phyloP scores from a whole-genome alignment of 1,284 basidiomycete species.

The Apiotrichum gracile region DNA sequence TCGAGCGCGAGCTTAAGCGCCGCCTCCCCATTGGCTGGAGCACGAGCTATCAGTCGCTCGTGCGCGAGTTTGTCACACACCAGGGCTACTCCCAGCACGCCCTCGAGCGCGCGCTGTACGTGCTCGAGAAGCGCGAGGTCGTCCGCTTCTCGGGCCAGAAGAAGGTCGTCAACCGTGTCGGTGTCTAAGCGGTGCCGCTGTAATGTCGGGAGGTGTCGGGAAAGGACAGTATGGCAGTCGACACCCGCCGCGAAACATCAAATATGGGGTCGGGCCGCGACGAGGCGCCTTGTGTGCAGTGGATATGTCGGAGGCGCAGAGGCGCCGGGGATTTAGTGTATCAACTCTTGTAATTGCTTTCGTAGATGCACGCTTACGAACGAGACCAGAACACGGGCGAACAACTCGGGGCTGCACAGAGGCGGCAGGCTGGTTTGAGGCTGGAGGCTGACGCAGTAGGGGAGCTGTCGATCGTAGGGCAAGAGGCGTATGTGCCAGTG shows the following conservation, averaged over 20 bases:
- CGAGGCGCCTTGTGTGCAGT: too few species aligned
- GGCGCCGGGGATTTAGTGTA: not conserved
- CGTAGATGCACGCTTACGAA: slow-evolving; percentile 3
- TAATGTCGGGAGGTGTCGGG: too few species aligned
- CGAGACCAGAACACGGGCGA: too few species aligned
- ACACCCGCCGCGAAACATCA: too few species aligned
- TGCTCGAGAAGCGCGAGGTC: slow-evolving; percentile 93
- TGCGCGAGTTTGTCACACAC: slow-evolving; percentile 90
- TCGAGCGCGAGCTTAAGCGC: slow-evolving; percentile 84
- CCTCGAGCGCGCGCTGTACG: slow-evolving; percentile 82
- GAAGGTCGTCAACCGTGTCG: slow-evolving; percentile 43
- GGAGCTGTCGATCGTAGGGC: too few species aligned
- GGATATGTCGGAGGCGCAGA: too few species aligned
- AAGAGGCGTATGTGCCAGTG: too few species aligned
- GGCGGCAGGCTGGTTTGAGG: too few species aligned
- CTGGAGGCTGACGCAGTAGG: too few species aligned
- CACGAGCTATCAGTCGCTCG: slow-evolving; percentile 87
- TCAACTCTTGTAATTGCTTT: slow-evolving; percentile 3
- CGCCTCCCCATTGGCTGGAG: slow-evolving; percentile 94
- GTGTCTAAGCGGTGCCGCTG: slow-evolving; percentile 24
- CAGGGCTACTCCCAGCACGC: slow-evolving; percentile 89
- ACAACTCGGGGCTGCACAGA: too few species aligned
- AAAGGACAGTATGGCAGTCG: too few species aligned
- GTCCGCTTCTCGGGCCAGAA: slow-evolving; percentile 77
- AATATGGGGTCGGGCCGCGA: too few species aligned